Base-by-base conservation (phyloP, 2,329 filamentous ascomycete genomes). In the Ceratocystis cacaofunesta region DNA sequence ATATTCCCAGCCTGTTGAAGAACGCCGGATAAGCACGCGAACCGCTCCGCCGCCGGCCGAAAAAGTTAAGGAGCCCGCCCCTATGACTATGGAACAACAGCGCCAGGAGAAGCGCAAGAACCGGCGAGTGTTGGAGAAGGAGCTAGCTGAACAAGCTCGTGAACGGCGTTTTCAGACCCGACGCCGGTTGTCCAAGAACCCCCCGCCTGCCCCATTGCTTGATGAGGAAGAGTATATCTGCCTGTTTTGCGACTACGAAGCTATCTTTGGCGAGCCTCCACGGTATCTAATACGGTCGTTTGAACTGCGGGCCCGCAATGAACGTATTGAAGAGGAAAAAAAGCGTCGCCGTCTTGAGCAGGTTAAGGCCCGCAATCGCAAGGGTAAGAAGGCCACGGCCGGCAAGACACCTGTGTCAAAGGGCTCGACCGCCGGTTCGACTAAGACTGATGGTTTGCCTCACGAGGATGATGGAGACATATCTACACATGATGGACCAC, bases 181-280 rank as follows among this genome's bases (percentile, higher is more conserved):
- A 70, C 87, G 88, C 69, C 82, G 84, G 66, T 95, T 94, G 73
- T 84, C 84, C 68, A 85, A 88, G 70, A 86, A 89, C 71, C 87
- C 36, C 12, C 36, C 89, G 1, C 88, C 88, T 1, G 76, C 77
- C 41, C 55, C 55, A 8, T 8, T 57, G 15, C 28, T 50, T 30
- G 70, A 70, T 1, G 87, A 90, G 69, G 89, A 96, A 68, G 82
- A 91, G 62, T 97, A 92, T 89, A 91, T 97, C 60, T 99, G 94
- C 76, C 90, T 96, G 72, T 97, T 97, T 73, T 99, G 94, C 78
- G 94, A 99, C 75, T 99, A 96, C 73, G 92, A 97, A 75, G 85
- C 85, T 63, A 96, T 99, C 62, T 97, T 96, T 73, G 92, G 92
- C n/a, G 82, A 82, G 63, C 89, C 89, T 1, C 94, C 94, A 0